Percentiles rank a stretch among this genome's conserved stretches.
phyloP scores from a whole-genome alignment of 139 green algal genomes.

The Microglena sp. region DNA sequence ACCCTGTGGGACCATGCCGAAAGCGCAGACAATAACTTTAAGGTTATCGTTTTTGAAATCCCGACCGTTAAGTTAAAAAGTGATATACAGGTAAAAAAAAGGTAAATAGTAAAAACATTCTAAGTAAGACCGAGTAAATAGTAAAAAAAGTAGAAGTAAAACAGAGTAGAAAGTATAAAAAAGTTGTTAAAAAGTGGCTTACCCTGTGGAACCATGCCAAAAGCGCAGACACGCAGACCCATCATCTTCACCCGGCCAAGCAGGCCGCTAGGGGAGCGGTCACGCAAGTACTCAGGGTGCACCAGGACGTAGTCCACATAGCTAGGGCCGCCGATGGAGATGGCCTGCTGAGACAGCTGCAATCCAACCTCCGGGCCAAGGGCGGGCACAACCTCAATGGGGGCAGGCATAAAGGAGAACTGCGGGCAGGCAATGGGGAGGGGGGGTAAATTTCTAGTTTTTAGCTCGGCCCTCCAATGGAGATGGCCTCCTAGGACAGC shows the following conservation, averaged over 20 bases:
- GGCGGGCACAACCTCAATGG: constrained; percentile 31
- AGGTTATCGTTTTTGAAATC: no score
- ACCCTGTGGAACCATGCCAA: constrained; percentile 30
- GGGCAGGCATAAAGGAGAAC: constrained; percentile 24
- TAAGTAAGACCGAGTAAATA: no score
- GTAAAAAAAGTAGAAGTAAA: no score
- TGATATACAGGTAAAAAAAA: no score
- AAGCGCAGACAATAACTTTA: no score
- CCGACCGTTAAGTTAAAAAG: no score
- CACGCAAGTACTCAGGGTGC: constrained; percentile 38
- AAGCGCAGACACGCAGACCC: constrained; percentile 21
- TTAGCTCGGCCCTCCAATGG: constrained; percentile 28
- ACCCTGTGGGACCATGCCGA: no score
- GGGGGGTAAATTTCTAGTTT: no score
- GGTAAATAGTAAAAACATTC: no score
- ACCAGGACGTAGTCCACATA: constrained; percentile 40
- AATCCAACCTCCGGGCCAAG: constrained; percentile 28
- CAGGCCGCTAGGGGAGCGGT: constrained; percentile 12
- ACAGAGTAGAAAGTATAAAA: no score
- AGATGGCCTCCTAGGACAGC: constrained; percentile 26
- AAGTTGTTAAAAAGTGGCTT: no score
- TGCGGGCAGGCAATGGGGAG: constrained; percentile 5
- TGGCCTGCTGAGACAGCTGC: constrained; percentile 29
- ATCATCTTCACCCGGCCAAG: constrained; percentile 9
- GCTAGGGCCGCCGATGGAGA: constrained; percentile 23